phyloP scores from a whole-genome alignment of 2,329 filamentous ascomycete species.

The Talaromyces sp. region DNA sequence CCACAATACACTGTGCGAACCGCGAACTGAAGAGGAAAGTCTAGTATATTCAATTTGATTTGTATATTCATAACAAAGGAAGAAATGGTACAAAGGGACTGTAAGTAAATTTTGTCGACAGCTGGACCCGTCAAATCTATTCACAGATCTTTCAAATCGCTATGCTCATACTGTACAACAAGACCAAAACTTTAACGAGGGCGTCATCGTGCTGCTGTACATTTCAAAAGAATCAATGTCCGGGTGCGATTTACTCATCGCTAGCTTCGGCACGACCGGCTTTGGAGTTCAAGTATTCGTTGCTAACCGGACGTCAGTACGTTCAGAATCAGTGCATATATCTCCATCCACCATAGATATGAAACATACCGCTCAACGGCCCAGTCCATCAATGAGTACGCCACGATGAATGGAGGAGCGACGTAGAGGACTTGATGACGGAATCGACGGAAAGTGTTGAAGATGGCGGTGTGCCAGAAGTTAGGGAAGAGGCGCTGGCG shows the following conservation, averaged over 20 bases:
- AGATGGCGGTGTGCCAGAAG: slow-evolving; percentile 74
- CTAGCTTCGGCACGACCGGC: slow-evolving; percentile 40
- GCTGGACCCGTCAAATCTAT: not conserved
- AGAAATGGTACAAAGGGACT: slow-evolving; percentile 11
- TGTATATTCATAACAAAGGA: slow-evolving; percentile 4
- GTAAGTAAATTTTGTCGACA: not conserved
- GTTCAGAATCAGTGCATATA: not conserved
- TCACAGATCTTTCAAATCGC: slow-evolving; percentile 1
- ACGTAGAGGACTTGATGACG: slow-evolving; percentile 85
- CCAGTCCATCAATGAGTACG: slow-evolving; percentile 85
- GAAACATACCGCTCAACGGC: slow-evolving; percentile 74
- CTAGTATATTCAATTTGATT: not conserved
- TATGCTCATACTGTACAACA: slow-evolving; percentile 15
- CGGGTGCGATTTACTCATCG: slow-evolving; percentile 27
- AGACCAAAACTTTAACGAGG: not conserved
- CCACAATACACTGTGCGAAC: not conserved
- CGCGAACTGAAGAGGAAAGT: not conserved
- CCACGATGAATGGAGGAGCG: slow-evolving; percentile 71
- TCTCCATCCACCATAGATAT: not conserved
- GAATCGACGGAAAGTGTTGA: slow-evolving; percentile 91
- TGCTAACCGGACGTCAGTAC: slow-evolving; percentile 31
- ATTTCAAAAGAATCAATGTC: not conserved
- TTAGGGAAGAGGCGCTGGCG: slow-evolving; percentile 84
- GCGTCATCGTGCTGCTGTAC: slow-evolving; percentile 7
- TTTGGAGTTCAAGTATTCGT: slow-evolving; percentile 52